A percentile compares a stretch with the other conserved stretches of the same genome.
Evolutionary conservation across 257 asterid species (phyloP).

Genomic region (Solanum tacnaense): DNA sequence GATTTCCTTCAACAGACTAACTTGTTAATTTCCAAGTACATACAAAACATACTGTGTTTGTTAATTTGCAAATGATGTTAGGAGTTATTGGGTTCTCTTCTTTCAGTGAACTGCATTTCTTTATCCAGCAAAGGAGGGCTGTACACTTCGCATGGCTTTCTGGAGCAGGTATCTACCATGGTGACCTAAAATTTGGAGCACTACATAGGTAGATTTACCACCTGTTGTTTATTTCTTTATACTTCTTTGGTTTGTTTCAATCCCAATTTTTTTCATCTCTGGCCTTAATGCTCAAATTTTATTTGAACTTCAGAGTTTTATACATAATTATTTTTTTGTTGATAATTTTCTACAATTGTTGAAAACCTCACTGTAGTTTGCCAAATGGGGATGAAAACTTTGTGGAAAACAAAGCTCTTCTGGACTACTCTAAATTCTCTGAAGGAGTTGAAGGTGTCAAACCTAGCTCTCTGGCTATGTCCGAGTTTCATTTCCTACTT

Average conservation of each 20-base stretch:
- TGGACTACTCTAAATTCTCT: slow-evolving; percentile 65
- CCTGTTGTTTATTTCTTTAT: neutral
- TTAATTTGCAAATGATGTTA: neutral
- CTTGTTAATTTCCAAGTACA: neutral
- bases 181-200: slow-evolving; percentile 90
- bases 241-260: neutral
- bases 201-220: slow-evolving; percentile 50
- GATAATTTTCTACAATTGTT: slow-evolving; percentile 6
- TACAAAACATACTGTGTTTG: neutral
- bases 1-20: neutral
- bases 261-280: neutral
- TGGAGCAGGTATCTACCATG: slow-evolving; percentile 97
- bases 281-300: neutral
- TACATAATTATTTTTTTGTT: neutral
- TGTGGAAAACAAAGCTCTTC: slow-evolving; percentile 98
- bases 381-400: slow-evolving; percentile 93
- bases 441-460: slow-evolving; percentile 81
- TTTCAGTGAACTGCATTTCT: slow-evolving; percentile 94
- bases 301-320: neutral
- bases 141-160: slow-evolving; percentile 97
- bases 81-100: slow-evolving; percentile 1
- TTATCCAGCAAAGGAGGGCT: slow-evolving; percentile 91
- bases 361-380: slow-evolving; percentile 39
- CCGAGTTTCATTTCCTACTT: slow-evolving; percentile 97
- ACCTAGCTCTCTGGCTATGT: slow-evolving; percentile 87